Evolutionary conservation across 2,329 filamentous ascomycete genomes (phyloP).

Genomic region (Epichloe sp.): DNA sequence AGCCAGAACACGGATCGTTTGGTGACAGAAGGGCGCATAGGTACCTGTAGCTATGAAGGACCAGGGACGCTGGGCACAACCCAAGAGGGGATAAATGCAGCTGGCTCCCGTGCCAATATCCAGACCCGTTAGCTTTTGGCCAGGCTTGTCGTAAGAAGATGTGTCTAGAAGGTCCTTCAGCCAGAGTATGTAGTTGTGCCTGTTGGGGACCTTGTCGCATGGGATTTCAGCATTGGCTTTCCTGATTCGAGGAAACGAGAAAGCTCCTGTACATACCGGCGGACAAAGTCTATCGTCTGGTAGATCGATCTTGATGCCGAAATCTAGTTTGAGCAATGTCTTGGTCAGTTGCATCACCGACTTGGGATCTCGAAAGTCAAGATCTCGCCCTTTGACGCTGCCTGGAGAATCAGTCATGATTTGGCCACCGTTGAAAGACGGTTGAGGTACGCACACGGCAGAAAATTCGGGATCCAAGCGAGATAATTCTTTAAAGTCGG

Average conservation of each 20-base stretch:
- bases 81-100: slow-evolving; percentile 80
- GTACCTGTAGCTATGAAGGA: slow-evolving; percentile 51
- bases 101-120: slow-evolving; percentile 88
- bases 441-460: slow-evolving; percentile 20
- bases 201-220: slow-evolving; percentile 38
- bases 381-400: slow-evolving; percentile 29
- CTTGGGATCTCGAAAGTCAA: slow-evolving; percentile 70
- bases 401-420: background rate
- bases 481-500: slow-evolving; percentile 31
- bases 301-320: slow-evolving; percentile 56
- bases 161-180: slow-evolving; percentile 69
- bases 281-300: slow-evolving; percentile 75
- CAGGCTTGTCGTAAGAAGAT: slow-evolving; percentile 37
- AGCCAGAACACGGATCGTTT: background rate
- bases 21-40: background rate
- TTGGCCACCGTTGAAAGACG: background rate
- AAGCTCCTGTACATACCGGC: slow-evolving; percentile 39
- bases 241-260: slow-evolving; percentile 9
- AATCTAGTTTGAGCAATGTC: slow-evolving; percentile 62
- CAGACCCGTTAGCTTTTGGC: slow-evolving; percentile 50
- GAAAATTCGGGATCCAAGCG: slow-evolving; percentile 28
- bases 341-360: slow-evolving; percentile 73
- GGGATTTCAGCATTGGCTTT: background rate
- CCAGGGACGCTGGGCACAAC: slow-evolving; percentile 60
- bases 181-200: slow-evolving; percentile 87